Percentiles rank a stretch among this genome's conserved stretches.
phyloP scores from a whole-genome alignment of 345 rosid genomes.

The Microcos paniculata region DNA sequence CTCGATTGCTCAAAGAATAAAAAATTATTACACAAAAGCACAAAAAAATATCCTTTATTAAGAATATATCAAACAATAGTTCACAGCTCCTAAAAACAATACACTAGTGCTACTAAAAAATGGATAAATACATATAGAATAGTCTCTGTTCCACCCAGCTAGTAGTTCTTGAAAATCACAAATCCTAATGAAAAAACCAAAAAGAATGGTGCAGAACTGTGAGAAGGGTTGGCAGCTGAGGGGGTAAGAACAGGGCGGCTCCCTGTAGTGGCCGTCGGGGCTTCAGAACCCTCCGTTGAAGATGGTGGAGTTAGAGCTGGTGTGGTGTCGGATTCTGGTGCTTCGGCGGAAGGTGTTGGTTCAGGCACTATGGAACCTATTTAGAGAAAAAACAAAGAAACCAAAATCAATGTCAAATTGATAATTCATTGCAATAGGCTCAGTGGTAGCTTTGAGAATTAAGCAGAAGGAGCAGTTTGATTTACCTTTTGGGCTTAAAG shows the following conservation, averaged over 20 bases:
- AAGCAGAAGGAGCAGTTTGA: background rate
- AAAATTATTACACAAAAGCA: too few relatives aligned
- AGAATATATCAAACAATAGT: background rate
- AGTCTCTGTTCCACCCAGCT: background rate
- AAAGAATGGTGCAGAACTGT: conserved; percentile 43
- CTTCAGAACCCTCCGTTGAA: conserved; percentile 23
- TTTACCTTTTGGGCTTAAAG: conserved; percentile 47
- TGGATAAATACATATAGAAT: background rate
- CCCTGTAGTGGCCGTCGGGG: conserved; percentile 48
- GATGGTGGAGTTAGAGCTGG: conserved; percentile 53
- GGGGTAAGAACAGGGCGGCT: conserved; percentile 56
- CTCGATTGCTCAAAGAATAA: too few relatives aligned
- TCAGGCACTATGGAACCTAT: conserved; percentile 55
- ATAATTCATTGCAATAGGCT: background rate
- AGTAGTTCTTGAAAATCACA: conserved; percentile 24
- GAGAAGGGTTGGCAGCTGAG: conserved; percentile 45
- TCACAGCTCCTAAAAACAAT: background rate
- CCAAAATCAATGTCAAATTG: background rate
- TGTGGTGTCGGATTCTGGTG: conserved; percentile 61
- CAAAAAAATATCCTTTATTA: too few relatives aligned
- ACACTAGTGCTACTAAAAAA: background rate
- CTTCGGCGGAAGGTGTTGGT: conserved; percentile 46
- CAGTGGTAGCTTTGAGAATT: background rate
- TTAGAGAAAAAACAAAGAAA: background rate
- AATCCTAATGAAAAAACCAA: conserved; percentile 44